phyloP scores from a whole-genome alignment of 805 yeast species.

The Torulaspora delbrueckii region DNA sequence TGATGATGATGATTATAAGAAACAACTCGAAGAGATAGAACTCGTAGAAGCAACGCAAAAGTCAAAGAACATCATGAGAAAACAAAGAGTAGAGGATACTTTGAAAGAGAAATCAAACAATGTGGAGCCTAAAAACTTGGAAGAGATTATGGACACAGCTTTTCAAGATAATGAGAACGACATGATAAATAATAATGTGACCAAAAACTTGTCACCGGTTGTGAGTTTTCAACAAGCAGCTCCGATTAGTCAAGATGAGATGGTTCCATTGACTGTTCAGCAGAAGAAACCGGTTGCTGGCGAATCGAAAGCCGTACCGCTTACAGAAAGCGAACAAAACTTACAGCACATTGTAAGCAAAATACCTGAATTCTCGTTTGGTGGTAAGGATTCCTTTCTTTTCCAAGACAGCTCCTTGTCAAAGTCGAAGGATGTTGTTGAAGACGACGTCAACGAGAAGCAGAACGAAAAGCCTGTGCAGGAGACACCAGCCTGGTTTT shows the following conservation, averaged over 20 bases:
- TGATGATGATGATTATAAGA: constrained; percentile 16
- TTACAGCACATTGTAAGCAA: constrained; percentile 20
- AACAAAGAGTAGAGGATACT: constrained; percentile 4
- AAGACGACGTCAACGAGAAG: not conserved
- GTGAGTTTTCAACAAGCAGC: not conserved
- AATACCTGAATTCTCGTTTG: constrained; percentile 19
- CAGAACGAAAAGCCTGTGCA: constrained; percentile 6
- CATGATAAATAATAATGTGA: not conserved
- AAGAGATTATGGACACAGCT: not conserved
- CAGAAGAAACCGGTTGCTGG: not conserved
- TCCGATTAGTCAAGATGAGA: not conserved
- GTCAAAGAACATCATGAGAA: constrained; percentile 32
- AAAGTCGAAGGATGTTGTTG: not conserved
- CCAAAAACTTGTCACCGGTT: not conserved
- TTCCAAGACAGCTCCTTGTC: constrained; percentile 12
- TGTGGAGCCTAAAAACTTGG: not conserved
- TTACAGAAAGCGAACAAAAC: constrained; percentile 24
- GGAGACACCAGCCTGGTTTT: constrained; percentile 35
- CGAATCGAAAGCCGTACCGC: not conserved
- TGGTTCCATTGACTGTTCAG: not conserved
- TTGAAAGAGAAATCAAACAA: not conserved
- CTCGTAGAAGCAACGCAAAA: constrained; percentile 39
- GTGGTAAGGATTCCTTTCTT: constrained; percentile 16
- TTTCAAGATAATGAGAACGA: not conserved
- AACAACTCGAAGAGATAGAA: constrained; percentile 34